These are phyloP conservation scores for Moniliella sp. DNA, from an alignment of 1,284 basidiomycete species.

Conservation along the genomic window DNA sequence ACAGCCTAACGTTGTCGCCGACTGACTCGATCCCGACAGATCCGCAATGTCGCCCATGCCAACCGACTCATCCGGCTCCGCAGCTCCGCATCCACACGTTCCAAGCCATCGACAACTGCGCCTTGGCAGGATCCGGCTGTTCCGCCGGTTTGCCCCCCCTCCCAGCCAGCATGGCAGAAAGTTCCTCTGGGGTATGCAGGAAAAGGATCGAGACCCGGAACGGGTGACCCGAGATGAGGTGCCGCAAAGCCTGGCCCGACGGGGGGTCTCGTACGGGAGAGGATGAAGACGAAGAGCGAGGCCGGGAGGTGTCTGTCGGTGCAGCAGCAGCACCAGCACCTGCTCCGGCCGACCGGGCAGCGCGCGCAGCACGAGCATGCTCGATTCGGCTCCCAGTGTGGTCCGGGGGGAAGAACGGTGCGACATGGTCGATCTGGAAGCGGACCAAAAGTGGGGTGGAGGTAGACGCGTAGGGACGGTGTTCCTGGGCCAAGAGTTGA, in stretches of 20 bases:
- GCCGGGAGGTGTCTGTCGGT: too few relatives aligned
- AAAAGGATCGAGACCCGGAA: slow-evolving; percentile 15
- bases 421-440: slow-evolving; percentile 19
- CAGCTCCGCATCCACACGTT: slow-evolving; percentile 25
- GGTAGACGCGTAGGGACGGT: slow-evolving; percentile 1
- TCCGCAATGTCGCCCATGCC: slow-evolving; percentile 20
- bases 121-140: slow-evolving; percentile 10
- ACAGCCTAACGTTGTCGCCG: slow-evolving; percentile 11
- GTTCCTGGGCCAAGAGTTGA: slow-evolving; percentile 1
- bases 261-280: too few relatives aligned
- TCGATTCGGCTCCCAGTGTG: not conserved
- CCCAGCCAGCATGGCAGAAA: slow-evolving; percentile 2
- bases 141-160: not conserved
- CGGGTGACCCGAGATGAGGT: slow-evolving; percentile 15
- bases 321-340: not conserved
- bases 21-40: slow-evolving; percentile 4
- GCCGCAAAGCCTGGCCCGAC: too few relatives aligned
- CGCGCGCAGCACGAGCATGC: slow-evolving; percentile 6
- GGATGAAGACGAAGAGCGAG: too few relatives aligned
- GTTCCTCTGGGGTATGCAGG: not conserved
- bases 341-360: slow-evolving; percentile 3
- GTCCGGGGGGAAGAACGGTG: slow-evolving; percentile 9
- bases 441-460: slow-evolving; percentile 7
- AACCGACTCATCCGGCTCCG: slow-evolving; percentile 21
- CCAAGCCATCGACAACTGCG: slow-evolving; percentile 18